Base-by-base conservation (phyloP, 2,329 filamentous ascomycete genomes). In the Beauveria scarabaeidicola region DNA sequence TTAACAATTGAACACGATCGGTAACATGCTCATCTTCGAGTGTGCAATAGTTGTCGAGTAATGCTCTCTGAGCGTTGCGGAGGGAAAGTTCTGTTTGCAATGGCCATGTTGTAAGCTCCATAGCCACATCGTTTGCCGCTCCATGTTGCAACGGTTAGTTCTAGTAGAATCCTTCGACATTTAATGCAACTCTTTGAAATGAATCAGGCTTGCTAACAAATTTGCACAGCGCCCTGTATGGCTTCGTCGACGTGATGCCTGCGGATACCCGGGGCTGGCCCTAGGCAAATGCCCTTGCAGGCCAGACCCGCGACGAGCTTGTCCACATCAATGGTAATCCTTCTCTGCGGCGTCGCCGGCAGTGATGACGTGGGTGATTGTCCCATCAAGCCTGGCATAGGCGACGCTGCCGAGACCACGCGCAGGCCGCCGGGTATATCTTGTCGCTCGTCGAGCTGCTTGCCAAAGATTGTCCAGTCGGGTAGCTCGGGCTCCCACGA, bases 381-480 rank as follows among this genome's bases (percentile, higher is more conserved):
- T 8, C 36, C 23, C 19, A 19, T 23, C 27, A 32, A 41, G 23
- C 15, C 46, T 8, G 54, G 15, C 32, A n/a, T 10, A 3, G 50
- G 43, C 15, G 58, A 41, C 3, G 43, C 23, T 8, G 32, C 11
- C 9, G 59, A 17, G 17, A 61, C 17, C 17, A 21, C 44, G 17
- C 59, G 52, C 36, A 47, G n/a, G n/a, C 59, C 59, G 11, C n/a
- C 5, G 15, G 59, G 59, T 5, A 61, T 38, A 4, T 51, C 40
- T 29, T 61, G 59, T 25, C 36, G n/a, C 3, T 61, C 44, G 38
- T 61, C 59, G 27, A 56, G 43, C 21, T 38, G 32, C 25, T 40
- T 56, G 6, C 59, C 59, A 17, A 61, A 61, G 19, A 61, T 61
- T 10, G 59, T 61, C 59, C 59, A 61, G 52, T 61, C 59, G 1